Conservation (phyloP, 1,284 basidiomycete genomes). For the Moniliella sp. region DNA sequence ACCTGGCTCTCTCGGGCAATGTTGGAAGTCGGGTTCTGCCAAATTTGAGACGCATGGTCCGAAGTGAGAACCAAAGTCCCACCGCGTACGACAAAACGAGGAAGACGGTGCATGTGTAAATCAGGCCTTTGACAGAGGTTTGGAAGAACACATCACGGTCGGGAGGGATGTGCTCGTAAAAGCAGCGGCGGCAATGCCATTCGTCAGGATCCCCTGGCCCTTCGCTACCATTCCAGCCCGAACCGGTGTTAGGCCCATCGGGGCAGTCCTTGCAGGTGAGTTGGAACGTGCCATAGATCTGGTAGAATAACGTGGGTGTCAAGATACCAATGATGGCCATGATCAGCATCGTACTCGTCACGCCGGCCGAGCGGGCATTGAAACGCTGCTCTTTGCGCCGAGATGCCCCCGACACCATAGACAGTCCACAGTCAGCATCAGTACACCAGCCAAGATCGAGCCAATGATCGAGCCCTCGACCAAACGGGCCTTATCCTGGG, state of each 20-base stretch:
- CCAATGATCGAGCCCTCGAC: constrained; percentile 95
- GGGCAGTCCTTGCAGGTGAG: background rate
- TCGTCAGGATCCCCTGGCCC: no score
- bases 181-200: constrained; percentile 77
- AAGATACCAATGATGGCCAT: constrained; percentile 97
- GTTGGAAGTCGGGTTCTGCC: constrained; percentile 52
- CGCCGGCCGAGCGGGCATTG: constrained; percentile 90
- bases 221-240: constrained; percentile 7
- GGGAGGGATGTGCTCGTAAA: constrained; percentile 82
- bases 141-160: constrained; percentile 88
- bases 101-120: constrained; percentile 78
- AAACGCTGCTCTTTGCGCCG: constrained; percentile 85
- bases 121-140: constrained; percentile 69
- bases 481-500: constrained; percentile 66
- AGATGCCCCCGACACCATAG: constrained; percentile 85
- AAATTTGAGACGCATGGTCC: constrained; percentile 97
- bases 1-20: background rate
- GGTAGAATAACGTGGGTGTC: constrained; percentile 89
- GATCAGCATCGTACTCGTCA: constrained; percentile 97
- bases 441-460: constrained; percentile 70
- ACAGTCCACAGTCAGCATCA: constrained; percentile 88
- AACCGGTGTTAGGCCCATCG: constrained; percentile 2
- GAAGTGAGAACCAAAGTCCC: constrained; percentile 92
- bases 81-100: constrained; percentile 83
- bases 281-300: constrained; percentile 75